Percentiles rank a stretch among this genome's conserved stretches.
Evolutionary conservation across 129 eudicot species (phyloP).

Genomic region (Scalesia atractyloides): DNA sequence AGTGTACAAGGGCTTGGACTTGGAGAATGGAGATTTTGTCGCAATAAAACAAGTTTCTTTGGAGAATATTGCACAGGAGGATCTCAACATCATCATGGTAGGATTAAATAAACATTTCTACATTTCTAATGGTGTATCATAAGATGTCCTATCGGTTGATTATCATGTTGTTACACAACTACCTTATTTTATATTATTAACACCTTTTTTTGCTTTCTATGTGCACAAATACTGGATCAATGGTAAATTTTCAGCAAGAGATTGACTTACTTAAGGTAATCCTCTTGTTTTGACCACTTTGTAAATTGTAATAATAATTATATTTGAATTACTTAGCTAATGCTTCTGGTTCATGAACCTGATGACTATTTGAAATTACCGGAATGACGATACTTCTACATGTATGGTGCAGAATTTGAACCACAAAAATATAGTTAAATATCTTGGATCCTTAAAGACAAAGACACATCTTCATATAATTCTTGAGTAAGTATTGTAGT

Average conservation of each 20-base stretch:
- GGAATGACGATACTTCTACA: background rate
- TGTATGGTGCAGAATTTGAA: slow-evolving; percentile 66
- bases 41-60: slow-evolving; percentile 96
- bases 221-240: slow-evolving; percentile 30
- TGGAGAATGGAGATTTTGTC: slow-evolving; percentile 97
- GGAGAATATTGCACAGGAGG: slow-evolving; percentile 93
- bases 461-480: slow-evolving; percentile 90
- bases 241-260: slow-evolving; percentile 73
- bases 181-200: slow-evolving; percentile 24
- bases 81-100: slow-evolving; percentile 92
- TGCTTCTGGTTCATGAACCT: slow-evolving; percentile 11
- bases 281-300: slow-evolving; percentile 2
- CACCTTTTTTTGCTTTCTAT: slow-evolving; percentile 32
- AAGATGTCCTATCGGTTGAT: slow-evolving; percentile 4
- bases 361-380: slow-evolving; percentile 7
- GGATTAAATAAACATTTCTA: slow-evolving; percentile 7
- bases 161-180: slow-evolving; percentile 1
- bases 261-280: slow-evolving; percentile 94
- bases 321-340: background rate
- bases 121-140: background rate
- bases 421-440: slow-evolving; percentile 95
- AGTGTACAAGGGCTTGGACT: slow-evolving; percentile 98
- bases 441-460: slow-evolving; percentile 96
- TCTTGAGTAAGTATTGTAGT: slow-evolving; percentile 78
- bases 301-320: slow-evolving; percentile 6